Evolutionary conservation across 179 eudicot species (phyloP).

Genomic region (Silene noctiflora): DNA sequence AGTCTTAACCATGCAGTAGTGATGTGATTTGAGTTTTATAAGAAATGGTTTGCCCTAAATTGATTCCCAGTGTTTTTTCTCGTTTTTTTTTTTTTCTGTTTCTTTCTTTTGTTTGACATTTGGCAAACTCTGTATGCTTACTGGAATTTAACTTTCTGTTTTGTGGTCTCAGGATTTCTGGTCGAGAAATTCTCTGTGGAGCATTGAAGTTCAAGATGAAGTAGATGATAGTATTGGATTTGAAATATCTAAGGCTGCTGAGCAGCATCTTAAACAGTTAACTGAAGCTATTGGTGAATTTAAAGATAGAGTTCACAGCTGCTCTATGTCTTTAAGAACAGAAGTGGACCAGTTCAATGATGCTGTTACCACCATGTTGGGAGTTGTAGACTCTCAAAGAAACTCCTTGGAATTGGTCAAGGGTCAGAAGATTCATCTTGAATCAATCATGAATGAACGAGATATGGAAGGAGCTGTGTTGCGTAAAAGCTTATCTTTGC

Average conservation of each 20-base stretch:
- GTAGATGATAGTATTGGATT: constrained; percentile 31
- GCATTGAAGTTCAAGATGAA: constrained; percentile 31
- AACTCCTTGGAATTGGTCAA: constrained; percentile 44
- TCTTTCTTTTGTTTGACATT: neutral
- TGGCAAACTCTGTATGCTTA: neutral
- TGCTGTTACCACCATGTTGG: constrained; percentile 33
- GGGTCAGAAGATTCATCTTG: constrained; percentile 43
- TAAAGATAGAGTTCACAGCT: constrained; percentile 42
- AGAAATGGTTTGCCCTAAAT: neutral
- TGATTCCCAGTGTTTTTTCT: constrained; percentile 1
- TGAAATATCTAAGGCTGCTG: constrained; percentile 36
- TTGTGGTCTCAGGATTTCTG: constrained; percentile 40
- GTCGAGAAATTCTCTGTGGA: constrained; percentile 30
- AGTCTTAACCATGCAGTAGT: constrained; percentile 2
- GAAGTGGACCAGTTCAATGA: constrained; percentile 42
- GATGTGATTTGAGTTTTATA: constrained; percentile 1
- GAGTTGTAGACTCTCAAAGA: constrained; percentile 46
- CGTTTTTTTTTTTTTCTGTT: neutral
- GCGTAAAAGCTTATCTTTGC: constrained; percentile 48
- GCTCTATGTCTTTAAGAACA: constrained; percentile 41
- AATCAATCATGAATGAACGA: constrained; percentile 52
- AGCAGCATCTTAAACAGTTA: constrained; percentile 44
- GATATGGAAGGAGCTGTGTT: constrained; percentile 42
- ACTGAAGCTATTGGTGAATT: constrained; percentile 41
- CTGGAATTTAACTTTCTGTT: neutral